Evolutionary conservation across 192 early-diverging fungal genomes (phyloP), one percentile per base, ranked within the genome.

Genomic region (Gryganskiella cystojenkinii): DNA sequence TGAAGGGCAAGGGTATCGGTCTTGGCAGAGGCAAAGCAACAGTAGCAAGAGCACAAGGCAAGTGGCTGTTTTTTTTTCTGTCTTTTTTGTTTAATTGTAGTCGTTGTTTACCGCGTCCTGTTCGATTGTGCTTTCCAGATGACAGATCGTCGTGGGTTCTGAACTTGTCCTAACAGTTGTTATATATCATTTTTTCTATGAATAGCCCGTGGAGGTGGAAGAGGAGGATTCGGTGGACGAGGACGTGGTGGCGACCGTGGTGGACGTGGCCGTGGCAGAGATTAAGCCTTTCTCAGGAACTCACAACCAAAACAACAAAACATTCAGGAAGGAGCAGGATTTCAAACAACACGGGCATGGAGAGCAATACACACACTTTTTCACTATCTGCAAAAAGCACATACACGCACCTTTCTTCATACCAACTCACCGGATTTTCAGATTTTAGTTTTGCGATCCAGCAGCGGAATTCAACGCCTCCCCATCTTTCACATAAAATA

Each of bases 1-100:
- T 85, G 78, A 94, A 92, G 69, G 93, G 93, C 47, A 88, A 89
- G 78, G 94, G 94, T 20, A 92, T 95, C 45, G 94, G 94, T 67
- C 74, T 94, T 54, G 92, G 92, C 25, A 82, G 92, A 72, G 93
- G 93, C 45, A 92, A 88, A 76, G 93, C 93, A 37, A 95, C 93
- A 22, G 93, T 94, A 58, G 92, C 91, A 24, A 73, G 93, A 67
- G 93, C 92, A 66, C 92, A 94, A 83, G 89, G 86, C 82, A 71
- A 31, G 45, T 44, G 9, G 2, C 7, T 14, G 37, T 24, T 0
- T n/a, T 45, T 22, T 50, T 25, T 25, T n/a, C 9, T 14, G 4
- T 4, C 37, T 33, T 35, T 5, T 37, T 56, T 15, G 17, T 20
- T 19, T 20, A 10, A 56, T 22, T 3, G 19, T 33, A 10, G 10